A percentile compares a stretch with the other conserved stretches of the same genome.
Conservation (phyloP, 306 rosid species). For the Corylus heterophylla region DNA sequence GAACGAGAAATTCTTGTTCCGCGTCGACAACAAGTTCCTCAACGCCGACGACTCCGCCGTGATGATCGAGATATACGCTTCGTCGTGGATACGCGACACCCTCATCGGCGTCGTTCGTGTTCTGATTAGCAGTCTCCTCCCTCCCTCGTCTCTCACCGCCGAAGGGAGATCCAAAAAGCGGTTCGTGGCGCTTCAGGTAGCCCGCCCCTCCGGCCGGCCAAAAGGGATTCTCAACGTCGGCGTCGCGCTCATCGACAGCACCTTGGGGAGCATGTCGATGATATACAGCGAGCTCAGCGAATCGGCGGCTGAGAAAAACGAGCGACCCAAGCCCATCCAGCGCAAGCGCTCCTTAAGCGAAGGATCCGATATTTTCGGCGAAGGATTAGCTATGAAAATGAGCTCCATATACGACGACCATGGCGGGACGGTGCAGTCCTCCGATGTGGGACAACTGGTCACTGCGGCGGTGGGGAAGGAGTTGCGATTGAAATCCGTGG, state of each 20-base stretch:
- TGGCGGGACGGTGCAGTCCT: slow-evolving; percentile 28
- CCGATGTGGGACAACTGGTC: slow-evolving; percentile 66
- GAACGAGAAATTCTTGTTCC: slow-evolving; percentile 83
- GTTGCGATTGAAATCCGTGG: slow-evolving; percentile 24
- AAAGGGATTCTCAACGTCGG: slow-evolving; percentile 75
- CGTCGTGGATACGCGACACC: slow-evolving; percentile 50
- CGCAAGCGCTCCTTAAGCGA: slow-evolving; percentile 45
- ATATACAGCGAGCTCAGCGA: slow-evolving; percentile 59
- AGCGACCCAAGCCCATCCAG: slow-evolving; percentile 2
- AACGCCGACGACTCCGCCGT: slow-evolving; percentile 35
- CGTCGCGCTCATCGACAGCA: slow-evolving; percentile 46
- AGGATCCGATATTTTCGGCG: slow-evolving; percentile 25
- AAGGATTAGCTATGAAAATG: slow-evolving; percentile 13
- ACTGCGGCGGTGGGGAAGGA: slow-evolving; percentile 74
- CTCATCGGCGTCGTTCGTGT: slow-evolving; percentile 61
- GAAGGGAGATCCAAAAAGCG: slow-evolving; percentile 48
- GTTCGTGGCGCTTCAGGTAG: slow-evolving; percentile 59
- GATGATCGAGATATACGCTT: slow-evolving; percentile 56
- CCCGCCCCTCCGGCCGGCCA: slow-evolving; percentile 72
- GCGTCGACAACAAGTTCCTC: slow-evolving; percentile 52
- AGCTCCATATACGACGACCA: neutral
- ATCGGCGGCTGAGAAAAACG: slow-evolving; percentile 34
- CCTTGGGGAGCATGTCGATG: slow-evolving; percentile 65
- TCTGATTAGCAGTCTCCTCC: slow-evolving; percentile 43
- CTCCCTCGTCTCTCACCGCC: slow-evolving; percentile 17